A percentile compares a stretch with the other conserved stretches of the same genome.
phyloP scores from a whole-genome alignment of 108 stramenopile species.

The Nannochloropsis salina region DNA sequence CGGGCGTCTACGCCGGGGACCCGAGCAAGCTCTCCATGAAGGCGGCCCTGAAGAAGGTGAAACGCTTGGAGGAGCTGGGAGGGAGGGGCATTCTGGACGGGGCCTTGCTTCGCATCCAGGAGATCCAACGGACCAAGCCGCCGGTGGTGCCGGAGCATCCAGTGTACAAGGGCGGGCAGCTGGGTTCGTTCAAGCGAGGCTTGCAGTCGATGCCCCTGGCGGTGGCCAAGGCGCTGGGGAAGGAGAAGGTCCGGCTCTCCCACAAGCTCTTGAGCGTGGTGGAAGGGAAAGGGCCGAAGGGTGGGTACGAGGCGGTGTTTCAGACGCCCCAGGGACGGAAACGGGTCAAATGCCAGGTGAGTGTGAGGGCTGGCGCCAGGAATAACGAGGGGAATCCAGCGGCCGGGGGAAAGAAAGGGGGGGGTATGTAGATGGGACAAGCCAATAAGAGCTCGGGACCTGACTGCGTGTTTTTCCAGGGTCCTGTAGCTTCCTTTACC shows the following conservation, averaged over 20 bases:
- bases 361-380: background rate
- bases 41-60: constrained; percentile 81
- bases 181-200: constrained; percentile 74
- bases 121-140: constrained; percentile 21
- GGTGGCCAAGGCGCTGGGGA: constrained; percentile 62
- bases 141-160: constrained; percentile 30
- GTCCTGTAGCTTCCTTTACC: too few relatives aligned
- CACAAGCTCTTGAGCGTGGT: constrained; percentile 63
- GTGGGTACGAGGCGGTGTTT: constrained; percentile 61
- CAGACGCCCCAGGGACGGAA: constrained; percentile 58
- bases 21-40: constrained; percentile 79
- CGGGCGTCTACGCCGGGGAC: constrained; percentile 93
- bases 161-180: constrained; percentile 60
- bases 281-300: constrained; percentile 22
- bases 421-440: too few relatives aligned
- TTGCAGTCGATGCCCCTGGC: constrained; percentile 74
- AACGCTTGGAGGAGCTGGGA: constrained; percentile 47
- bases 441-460: too few relatives aligned
- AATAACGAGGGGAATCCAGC: background rate
- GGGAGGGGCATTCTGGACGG: constrained; percentile 49
- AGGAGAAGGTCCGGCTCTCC: constrained; percentile 60
- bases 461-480: too few relatives aligned
- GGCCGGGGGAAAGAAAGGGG: background rate
- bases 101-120: constrained; percentile 46
- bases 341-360: background rate